Percentiles rank a stretch among this genome's conserved stretches.
Evolutionary conservation across 2,329 filamentous ascomycete species (phyloP).

Genomic region (Clarireedia homoeocarpa): DNA sequence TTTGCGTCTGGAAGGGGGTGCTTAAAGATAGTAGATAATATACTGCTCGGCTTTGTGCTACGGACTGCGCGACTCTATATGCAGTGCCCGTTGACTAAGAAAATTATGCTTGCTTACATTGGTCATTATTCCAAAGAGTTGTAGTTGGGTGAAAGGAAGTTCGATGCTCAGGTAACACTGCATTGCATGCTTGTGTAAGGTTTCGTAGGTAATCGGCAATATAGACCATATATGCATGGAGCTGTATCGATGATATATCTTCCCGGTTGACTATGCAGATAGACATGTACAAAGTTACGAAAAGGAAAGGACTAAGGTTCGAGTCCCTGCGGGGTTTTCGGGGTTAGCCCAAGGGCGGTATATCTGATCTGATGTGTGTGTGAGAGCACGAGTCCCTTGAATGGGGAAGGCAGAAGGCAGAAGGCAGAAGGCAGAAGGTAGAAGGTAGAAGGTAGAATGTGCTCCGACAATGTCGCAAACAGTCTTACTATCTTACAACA

Average conservation of each 20-base stretch:
- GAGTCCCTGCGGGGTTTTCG: no score
- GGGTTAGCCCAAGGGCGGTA: no score
- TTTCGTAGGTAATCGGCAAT: constrained; percentile 5
- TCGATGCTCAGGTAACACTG: constrained; percentile 8
- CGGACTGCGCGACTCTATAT: constrained; percentile 6
- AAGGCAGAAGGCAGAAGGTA: no score
- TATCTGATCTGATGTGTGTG: no score
- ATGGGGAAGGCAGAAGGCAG: no score
- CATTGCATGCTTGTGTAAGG: constrained; percentile 9
- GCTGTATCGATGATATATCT: neutral
- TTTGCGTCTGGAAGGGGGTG: neutral
- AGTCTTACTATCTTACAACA: no score
- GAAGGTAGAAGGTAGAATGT: no score
- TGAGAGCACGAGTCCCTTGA: no score
- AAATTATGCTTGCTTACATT: constrained; percentile 4
- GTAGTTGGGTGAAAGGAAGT: constrained; percentile 1
- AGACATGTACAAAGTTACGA: neutral
- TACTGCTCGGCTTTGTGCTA: neutral
- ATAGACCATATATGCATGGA: constrained; percentile 1
- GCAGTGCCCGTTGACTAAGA: constrained; percentile 1
- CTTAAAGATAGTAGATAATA: neutral
- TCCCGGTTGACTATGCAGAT: neutral
- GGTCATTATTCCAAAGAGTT: constrained; percentile 3
- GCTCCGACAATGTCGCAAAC: no score
- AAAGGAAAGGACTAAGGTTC: no score